Evolutionary conservation across 2,329 filamentous ascomycete genomes (phyloP), one percentile per base, ranked within the genome.

Genomic region (Hypoxylon sp.): DNA sequence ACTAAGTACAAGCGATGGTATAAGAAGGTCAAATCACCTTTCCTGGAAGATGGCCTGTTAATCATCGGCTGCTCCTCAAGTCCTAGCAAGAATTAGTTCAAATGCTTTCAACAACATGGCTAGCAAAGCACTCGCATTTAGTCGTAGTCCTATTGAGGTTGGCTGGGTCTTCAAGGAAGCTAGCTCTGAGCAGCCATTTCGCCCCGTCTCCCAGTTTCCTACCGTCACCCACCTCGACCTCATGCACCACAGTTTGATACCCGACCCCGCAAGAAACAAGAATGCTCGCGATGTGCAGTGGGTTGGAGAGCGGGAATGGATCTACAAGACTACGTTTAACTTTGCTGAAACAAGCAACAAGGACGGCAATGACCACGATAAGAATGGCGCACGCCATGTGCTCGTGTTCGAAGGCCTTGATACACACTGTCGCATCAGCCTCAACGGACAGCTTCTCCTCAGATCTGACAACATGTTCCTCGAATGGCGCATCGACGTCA

Each of bases 381-480:
- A 25, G 32, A 41, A 17, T 41, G 17, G 19, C 17, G 50, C 25
- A 25, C 50, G 17, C 50, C 50, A 60, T 43, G 45, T 53, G 50
- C 50, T 60, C 46, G 56, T 60, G 28, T 60, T 60, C 19, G 56
- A 60, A 38, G 56, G 56, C 34, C 56, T 60, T 30, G 56, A 60
- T 60, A 60, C 56, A 14, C 45, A 50, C 21, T 36, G 43, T 2
- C 32, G 28, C 2, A 36, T 60, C n/a, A 19, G 34, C 56, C 21
- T 60, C 9, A 60, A 60, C 21, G 56, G 56, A 21, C 32, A 34
- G 2, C 25, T 50, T 28, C 34, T 60, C 46, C 21, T 60, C 10
- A 50, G 45, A 36, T 41, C 56, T 0, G 56, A 60, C 32, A 60
- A 60, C 23, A 60, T 60, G 56, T 60, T 60, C 34, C 43, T 51